Conservation (phyloP, 2,329 filamentous ascomycete species). For the Neonectria magnoliae region DNA sequence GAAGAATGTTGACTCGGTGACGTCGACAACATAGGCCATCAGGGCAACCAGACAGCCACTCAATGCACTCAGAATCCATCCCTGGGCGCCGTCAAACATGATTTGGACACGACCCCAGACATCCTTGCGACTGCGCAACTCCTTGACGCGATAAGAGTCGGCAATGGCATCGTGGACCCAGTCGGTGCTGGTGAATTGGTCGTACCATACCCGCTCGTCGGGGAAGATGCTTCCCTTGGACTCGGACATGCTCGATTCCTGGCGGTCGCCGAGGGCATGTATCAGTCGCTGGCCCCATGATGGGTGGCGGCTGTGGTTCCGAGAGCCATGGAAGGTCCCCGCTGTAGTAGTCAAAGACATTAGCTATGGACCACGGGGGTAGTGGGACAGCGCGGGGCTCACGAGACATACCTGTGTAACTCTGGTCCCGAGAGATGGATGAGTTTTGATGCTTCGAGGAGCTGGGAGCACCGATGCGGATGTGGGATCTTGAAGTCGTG, state of each 20-base stretch:
- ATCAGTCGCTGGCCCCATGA: constrained; percentile 71
- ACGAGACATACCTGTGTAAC: constrained; percentile 51
- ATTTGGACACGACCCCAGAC: constrained; percentile 81
- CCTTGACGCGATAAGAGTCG: constrained; percentile 89
- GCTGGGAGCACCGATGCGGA: constrained; percentile 50
- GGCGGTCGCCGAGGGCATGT: constrained; percentile 68
- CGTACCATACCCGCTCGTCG: constrained; percentile 96
- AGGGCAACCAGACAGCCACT: constrained; percentile 87
- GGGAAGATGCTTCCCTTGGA: constrained; percentile 73
- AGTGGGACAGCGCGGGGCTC: not conserved
- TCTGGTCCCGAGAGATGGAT: constrained; percentile 53
- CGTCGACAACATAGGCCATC: constrained; percentile 88
- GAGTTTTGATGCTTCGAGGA: constrained; percentile 41
- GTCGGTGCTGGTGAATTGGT: constrained; percentile 96
- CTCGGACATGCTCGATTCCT: constrained; percentile 65
- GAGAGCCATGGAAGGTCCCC: constrained; percentile 53
- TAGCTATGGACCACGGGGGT: constrained; percentile 14
- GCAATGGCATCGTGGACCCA: constrained; percentile 99
- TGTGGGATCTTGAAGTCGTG: constrained; percentile 51
- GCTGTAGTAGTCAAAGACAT: constrained; percentile 7
- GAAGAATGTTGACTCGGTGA: constrained; percentile 86
- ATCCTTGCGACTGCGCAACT: constrained; percentile 82
- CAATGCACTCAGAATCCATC: constrained; percentile 92
- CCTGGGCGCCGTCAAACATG: constrained; percentile 87
- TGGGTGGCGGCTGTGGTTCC: constrained; percentile 65